Conservation (phyloP, 495 filamentous ascomycete species). For the Xylaria longipes region DNA sequence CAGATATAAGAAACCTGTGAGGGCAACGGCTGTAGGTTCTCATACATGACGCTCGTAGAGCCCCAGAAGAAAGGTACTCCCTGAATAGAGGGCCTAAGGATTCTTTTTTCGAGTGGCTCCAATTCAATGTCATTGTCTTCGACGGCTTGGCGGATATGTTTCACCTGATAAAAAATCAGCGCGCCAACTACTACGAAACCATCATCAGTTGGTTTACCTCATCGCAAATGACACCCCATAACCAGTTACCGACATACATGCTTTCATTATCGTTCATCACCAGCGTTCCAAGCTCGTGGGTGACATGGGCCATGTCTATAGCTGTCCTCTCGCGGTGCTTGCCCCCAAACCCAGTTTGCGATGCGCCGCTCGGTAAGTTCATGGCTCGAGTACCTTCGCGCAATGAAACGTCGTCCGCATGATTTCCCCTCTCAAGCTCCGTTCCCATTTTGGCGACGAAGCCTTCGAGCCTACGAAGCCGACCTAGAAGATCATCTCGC, state of each 20-base stretch:
- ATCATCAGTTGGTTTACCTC: neutral
- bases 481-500: conserved; percentile 7
- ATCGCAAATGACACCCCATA: conserved; percentile 13
- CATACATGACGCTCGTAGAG: neutral
- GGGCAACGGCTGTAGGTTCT: conserved; percentile 15
- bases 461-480: conserved; percentile 14
- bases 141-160: conserved; percentile 14
- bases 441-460: neutral
- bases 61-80: conserved; percentile 13
- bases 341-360: neutral
- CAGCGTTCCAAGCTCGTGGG: conserved; percentile 16
- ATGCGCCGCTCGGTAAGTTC: neutral
- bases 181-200: neutral
- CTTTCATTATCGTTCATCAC: conserved; percentile 6
- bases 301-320: neutral
- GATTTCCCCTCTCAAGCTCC: neutral
- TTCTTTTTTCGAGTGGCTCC: conserved; percentile 10
- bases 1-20: conserved; percentile 23
- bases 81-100: neutral
- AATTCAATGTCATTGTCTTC: conserved; percentile 4
- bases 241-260: conserved; percentile 15
- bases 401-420: neutral
- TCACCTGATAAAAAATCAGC: neutral
- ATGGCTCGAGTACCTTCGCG: neutral
- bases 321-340: neutral